A percentile compares a stretch with the other conserved stretches of the same genome.
These are phyloP conservation scores for Pugionium cornutum DNA, from an alignment of 345 rosid genomes.

Conservation along the genomic window DNA sequence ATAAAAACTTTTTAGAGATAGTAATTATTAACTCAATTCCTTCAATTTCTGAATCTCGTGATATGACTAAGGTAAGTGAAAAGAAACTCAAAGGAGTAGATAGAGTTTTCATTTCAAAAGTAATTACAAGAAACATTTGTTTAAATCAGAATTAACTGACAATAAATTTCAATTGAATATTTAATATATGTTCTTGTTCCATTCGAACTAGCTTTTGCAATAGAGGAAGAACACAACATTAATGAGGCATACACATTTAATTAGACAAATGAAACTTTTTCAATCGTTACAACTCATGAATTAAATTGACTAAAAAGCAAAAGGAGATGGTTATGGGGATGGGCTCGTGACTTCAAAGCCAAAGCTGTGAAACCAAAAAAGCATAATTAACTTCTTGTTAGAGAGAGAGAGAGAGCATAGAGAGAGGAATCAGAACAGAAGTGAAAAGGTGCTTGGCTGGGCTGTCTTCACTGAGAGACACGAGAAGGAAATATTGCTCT, in stretches of 20 bases:
- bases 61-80: background rate
- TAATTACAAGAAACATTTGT: too few relatives aligned
- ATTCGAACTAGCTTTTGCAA: constrained; percentile 32
- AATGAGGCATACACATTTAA: constrained; percentile 34
- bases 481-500: constrained; percentile 45
- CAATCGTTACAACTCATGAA: constrained; percentile 36
- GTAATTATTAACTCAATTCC: background rate
- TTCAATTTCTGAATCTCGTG: background rate
- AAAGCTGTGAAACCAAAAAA: constrained; percentile 40
- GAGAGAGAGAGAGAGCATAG: constrained; percentile 20
- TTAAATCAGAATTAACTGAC: too few relatives aligned
- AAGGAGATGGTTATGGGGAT: constrained; percentile 42
- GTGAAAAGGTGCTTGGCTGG: constrained; percentile 44
- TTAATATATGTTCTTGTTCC: constrained; percentile 20
- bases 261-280: constrained; percentile 26
- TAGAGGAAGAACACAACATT: constrained; percentile 33
- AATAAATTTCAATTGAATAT: too few relatives aligned
- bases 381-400: constrained; percentile 6
- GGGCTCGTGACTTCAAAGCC: constrained; percentile 43
- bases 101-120: too few relatives aligned
- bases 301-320: constrained; percentile 35
- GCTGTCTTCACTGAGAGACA: constrained; percentile 51
- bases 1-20: constrained; percentile 4
- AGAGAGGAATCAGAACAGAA: constrained; percentile 38
- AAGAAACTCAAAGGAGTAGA: too few relatives aligned